Conservation (phyloP, 2,329 filamentous ascomycete genomes). For the Penicillium palitans region DNA sequence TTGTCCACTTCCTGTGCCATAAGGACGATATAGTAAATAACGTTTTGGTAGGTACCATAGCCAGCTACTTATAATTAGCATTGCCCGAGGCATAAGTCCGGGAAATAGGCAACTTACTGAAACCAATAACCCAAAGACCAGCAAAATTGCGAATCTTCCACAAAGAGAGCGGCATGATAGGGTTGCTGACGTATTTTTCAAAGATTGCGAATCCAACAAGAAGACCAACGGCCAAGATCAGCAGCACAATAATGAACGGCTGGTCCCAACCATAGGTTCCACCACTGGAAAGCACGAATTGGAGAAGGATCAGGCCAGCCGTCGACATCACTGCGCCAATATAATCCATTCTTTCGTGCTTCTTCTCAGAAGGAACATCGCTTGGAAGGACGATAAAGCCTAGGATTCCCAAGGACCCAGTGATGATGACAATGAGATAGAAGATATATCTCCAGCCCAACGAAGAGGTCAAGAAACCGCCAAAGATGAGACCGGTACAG, state of each 20-base stretch:
- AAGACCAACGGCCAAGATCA: conserved; percentile 42
- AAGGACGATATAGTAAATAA: conserved; percentile 47
- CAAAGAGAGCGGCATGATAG: conserved; percentile 49
- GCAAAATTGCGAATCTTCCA: conserved; percentile 52
- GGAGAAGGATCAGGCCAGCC: conserved; percentile 45
- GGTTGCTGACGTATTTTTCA: conserved; percentile 48
- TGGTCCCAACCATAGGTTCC: conserved; percentile 50
- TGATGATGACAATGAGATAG: conserved; percentile 38
- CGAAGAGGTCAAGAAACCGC: conserved; percentile 42
- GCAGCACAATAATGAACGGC: conserved; percentile 47
- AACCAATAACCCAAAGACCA: conserved; percentile 48
- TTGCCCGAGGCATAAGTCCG: rapidly evolving
- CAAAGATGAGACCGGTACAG: conserved; percentile 43
- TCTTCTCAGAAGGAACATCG: conserved; percentile 36
- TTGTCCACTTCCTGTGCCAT: conserved; percentile 44
- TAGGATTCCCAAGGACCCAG: conserved; percentile 30
- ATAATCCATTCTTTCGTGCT: conserved; percentile 44
- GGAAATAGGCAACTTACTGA: conserved; percentile 29
- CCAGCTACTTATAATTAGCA: conserved; percentile 31
- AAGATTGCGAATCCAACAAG: conserved; percentile 42
- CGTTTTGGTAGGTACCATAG: conserved; percentile 47
- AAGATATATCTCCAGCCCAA: conserved; percentile 45
- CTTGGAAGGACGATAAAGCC: conserved; percentile 42
- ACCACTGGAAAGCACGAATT: conserved; percentile 49
- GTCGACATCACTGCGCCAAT: conserved; percentile 46